Percentiles rank a stretch among this genome's conserved stretches.
phyloP scores from a whole-genome alignment of 1,284 basidiomycete genomes.

The Pseudozyma tsukubaensis region DNA sequence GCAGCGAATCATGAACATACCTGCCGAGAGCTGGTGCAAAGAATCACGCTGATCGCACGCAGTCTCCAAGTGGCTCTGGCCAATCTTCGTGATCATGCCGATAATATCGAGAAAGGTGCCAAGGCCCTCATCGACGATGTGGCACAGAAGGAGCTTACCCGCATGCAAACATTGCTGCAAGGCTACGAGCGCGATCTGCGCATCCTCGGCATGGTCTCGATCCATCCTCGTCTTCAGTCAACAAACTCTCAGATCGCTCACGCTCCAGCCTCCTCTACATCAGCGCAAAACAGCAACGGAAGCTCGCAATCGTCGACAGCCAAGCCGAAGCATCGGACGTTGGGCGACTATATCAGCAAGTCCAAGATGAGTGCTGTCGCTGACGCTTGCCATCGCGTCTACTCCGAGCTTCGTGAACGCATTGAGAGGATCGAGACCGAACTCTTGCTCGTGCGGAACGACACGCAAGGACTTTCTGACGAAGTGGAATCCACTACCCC shows the following conservation, averaged over 20 bases:
- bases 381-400: slow-evolving; percentile 49
- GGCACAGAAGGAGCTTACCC: slow-evolving; percentile 50
- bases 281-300: slow-evolving; percentile 21
- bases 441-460: slow-evolving; percentile 46
- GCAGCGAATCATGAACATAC: slow-evolving; percentile 15
- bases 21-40: slow-evolving; percentile 34
- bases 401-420: slow-evolving; percentile 44
- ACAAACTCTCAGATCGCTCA: slow-evolving; percentile 23
- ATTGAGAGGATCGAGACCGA: slow-evolving; percentile 41
- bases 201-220: slow-evolving; percentile 57
- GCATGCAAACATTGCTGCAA: slow-evolving; percentile 60
- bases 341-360: slow-evolving; percentile 61
- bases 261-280: slow-evolving; percentile 21
- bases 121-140: slow-evolving; percentile 47
- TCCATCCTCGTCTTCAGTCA: slow-evolving; percentile 56
- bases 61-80: slow-evolving; percentile 59
- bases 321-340: slow-evolving; percentile 46
- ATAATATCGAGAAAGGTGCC: slow-evolving; percentile 52
- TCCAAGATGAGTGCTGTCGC: slow-evolving; percentile 60
- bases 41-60: slow-evolving; percentile 51
- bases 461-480: slow-evolving; percentile 41
- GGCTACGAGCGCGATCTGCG: slow-evolving; percentile 60
- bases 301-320: slow-evolving; percentile 10
- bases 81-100: slow-evolving; percentile 62
- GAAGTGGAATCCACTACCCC: slow-evolving; percentile 58